These are phyloP conservation scores for Deinandra increscens DNA, from an alignment of 129 eudicot species.

Conservation along the genomic window DNA sequence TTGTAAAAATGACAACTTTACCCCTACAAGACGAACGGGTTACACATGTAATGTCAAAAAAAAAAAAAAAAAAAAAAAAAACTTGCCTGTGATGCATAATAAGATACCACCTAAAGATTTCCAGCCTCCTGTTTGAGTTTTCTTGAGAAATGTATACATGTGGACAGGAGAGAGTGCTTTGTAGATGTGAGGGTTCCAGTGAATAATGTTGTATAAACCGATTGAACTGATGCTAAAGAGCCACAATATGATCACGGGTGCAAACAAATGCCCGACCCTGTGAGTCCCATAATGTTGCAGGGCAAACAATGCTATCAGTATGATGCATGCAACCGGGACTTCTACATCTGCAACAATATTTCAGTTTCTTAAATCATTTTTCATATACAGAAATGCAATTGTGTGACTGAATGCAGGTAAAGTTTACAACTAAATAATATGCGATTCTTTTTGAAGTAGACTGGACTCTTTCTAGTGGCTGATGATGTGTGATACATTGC, in stretches of 20 bases:
- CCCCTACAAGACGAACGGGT: not conserved
- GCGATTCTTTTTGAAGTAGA: slow-evolving; percentile 21
- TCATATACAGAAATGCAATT: too few species aligned
- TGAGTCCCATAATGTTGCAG: slow-evolving; percentile 98
- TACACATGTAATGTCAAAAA: not conserved
- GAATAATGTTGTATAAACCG: slow-evolving; percentile 81
- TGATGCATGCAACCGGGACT: slow-evolving; percentile 83
- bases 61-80: not conserved
- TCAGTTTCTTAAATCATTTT: slow-evolving; percentile 3
- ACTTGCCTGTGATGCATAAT: slow-evolving; percentile 84
- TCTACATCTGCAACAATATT: slow-evolving; percentile 77
- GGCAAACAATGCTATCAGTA: slow-evolving; percentile 81
- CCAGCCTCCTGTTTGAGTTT: slow-evolving; percentile 92
- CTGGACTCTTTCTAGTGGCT: slow-evolving; percentile 12
- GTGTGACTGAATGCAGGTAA: not conserved
- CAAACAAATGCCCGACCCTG: slow-evolving; percentile 91
- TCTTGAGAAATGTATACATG: slow-evolving; percentile 77
- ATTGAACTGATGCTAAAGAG: slow-evolving; percentile 82
- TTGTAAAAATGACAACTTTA: not conserved
- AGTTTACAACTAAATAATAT: not conserved
- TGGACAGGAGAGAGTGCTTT: slow-evolving; percentile 81
- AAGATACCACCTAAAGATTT: slow-evolving; percentile 95
- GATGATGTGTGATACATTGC: slow-evolving; percentile 34
- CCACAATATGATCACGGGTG: slow-evolving; percentile 85
- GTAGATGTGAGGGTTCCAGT: slow-evolving; percentile 95